Conservation (phyloP, 495 filamentous ascomycete species). For the Cercophora samala region DNA sequence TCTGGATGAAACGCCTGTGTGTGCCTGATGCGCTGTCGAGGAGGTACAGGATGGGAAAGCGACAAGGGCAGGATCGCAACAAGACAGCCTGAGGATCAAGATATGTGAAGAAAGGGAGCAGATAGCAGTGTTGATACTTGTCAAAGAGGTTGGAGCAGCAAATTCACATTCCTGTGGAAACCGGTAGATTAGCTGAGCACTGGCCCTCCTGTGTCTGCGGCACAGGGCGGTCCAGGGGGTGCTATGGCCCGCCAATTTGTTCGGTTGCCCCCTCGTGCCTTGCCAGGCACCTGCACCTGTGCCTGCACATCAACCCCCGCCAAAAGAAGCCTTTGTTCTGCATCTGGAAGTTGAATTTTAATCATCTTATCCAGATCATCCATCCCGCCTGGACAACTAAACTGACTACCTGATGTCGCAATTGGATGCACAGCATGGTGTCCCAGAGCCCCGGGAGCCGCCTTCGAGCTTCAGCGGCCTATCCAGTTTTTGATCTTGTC, state of each 20-base stretch:
- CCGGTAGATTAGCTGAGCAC: slow-evolving; percentile 39
- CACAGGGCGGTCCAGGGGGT: slow-evolving; percentile 24
- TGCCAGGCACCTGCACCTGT: slow-evolving; percentile 14
- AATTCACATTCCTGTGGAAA: slow-evolving; percentile 42
- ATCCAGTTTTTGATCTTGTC: background rate
- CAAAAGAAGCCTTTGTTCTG: slow-evolving; percentile 7
- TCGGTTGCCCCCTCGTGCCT: background rate
- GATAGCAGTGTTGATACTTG: slow-evolving; percentile 11
- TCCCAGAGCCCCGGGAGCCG: slow-evolving; percentile 13
- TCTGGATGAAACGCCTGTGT: slow-evolving; percentile 10
- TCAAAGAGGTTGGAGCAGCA: slow-evolving; percentile 18
- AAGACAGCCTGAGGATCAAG: slow-evolving; percentile 12
- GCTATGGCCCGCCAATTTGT: slow-evolving; percentile 15
- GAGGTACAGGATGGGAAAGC: slow-evolving; percentile 5
- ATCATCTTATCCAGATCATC: background rate
- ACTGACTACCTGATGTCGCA: background rate
- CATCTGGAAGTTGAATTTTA: slow-evolving; percentile 12
- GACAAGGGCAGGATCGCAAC: background rate
- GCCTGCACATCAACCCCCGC: no score
- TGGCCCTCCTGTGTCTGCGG: slow-evolving; percentile 23
- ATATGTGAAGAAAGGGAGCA: slow-evolving; percentile 6
- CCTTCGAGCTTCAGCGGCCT: slow-evolving; percentile 2
- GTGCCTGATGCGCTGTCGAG: slow-evolving; percentile 7
- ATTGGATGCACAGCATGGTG: slow-evolving; percentile 5
- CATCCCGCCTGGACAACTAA: background rate